phyloP scores from a whole-genome alignment of 1,139 yeast species.

The Pichia sp. region DNA sequence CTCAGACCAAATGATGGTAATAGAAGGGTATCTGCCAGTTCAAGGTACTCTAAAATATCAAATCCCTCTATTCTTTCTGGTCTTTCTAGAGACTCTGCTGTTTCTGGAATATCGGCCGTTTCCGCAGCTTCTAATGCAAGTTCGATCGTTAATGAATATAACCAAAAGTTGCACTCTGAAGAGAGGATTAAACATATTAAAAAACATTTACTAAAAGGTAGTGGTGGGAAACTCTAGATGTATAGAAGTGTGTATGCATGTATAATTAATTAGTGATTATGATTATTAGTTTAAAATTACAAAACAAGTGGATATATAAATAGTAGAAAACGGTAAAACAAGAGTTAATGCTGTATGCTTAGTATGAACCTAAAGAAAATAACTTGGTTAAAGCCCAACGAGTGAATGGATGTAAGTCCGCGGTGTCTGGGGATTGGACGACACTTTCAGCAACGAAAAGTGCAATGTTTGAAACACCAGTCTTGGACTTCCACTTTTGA shows the following conservation, averaged over 20 bases:
- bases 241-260: not conserved
- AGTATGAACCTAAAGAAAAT: conserved; percentile 19
- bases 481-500: conserved; percentile 36
- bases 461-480: conserved; percentile 17
- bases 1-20: not conserved
- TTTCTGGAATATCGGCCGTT: conserved; percentile 7
- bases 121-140: conserved; percentile 10
- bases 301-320: not conserved
- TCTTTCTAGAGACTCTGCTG: conserved; percentile 1
- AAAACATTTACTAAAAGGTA: conserved; percentile 23
- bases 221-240: conserved; percentile 1
- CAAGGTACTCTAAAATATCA: conserved; percentile 5
- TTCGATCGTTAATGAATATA: conserved; percentile 19
- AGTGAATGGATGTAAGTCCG: conserved; percentile 28
- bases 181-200: conserved; percentile 30
- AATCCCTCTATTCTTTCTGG: conserved; percentile 4
- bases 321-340: not conserved
- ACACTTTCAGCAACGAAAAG: conserved; percentile 12
- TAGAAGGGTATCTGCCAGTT: conserved; percentile 2
- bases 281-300: not conserved
- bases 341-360: not conserved
- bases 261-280: not conserved
- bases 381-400: conserved; percentile 26
- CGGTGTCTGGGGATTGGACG: conserved; percentile 18
- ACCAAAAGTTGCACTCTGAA: conserved; percentile 22